Conservation (phyloP, 2,329 filamentous ascomycete species). For the Cladobotryum mycophilum region DNA sequence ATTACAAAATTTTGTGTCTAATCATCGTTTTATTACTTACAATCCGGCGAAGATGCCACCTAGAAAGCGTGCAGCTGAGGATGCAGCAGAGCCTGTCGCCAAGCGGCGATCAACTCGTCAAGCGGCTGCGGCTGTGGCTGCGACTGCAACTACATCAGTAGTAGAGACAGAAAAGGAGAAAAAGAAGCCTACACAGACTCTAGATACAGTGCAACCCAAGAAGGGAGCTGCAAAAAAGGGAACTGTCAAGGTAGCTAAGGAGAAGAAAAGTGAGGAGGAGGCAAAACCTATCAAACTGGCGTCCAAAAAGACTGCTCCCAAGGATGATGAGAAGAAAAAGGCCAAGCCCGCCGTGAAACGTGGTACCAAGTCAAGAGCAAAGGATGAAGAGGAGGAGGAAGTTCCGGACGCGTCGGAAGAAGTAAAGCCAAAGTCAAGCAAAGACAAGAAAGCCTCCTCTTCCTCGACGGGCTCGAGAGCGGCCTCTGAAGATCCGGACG, state of each 20-base stretch:
- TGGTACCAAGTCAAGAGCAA: background rate
- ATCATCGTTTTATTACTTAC: no score
- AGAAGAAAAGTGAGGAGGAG: background rate
- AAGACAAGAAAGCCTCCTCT: background rate
- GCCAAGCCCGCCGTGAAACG: background rate
- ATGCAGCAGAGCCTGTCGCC: conserved; percentile 16
- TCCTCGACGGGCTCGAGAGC: conserved; percentile 3
- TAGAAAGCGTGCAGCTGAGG: conserved; percentile 15
- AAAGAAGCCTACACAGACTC: background rate
- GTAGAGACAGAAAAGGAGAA: background rate
- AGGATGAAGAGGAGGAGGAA: background rate
- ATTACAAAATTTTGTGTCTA: no score
- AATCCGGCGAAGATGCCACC: conserved; percentile 14
- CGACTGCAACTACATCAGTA: conserved; percentile 2
- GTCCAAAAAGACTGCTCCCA: background rate
- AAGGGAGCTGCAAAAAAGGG: background rate
- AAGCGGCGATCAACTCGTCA: conserved; percentile 25
- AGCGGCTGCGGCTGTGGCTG: conserved; percentile 12
- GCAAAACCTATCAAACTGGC: background rate
- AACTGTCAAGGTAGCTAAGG: background rate
- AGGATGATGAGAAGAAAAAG: conserved; percentile 1
- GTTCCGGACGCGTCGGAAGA: background rate
- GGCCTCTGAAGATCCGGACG: conserved; percentile 24
- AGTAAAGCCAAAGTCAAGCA: background rate
- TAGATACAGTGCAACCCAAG: background rate